These are phyloP conservation scores for Colletotrichum navitas DNA, from an alignment of 2,329 filamentous ascomycete genomes.

Conservation along the genomic window DNA sequence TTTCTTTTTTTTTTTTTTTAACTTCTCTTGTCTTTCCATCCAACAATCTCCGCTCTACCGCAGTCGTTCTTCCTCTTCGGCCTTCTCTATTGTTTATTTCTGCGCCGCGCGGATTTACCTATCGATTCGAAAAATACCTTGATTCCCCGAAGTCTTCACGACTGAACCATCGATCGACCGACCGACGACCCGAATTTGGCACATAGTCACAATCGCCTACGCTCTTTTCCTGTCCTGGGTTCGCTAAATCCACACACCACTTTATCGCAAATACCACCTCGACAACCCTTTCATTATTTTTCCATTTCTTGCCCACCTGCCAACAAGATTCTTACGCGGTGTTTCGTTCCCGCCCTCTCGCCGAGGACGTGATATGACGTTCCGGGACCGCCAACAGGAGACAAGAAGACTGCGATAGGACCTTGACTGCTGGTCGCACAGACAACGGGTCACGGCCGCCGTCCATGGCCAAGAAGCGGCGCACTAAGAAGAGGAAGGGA, in stretches of 20 bases:
- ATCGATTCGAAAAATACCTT: not conserved
- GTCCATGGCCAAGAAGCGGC: constrained; percentile 54
- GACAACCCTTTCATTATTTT: not conserved
- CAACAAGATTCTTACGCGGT: not conserved
- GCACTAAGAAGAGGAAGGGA: constrained; percentile 48
- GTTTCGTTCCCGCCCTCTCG: constrained; percentile 8
- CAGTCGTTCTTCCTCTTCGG: constrained; percentile 11
- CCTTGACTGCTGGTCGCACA: constrained; percentile 35
- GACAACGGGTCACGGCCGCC: constrained; percentile 41
- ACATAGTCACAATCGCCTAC: constrained; percentile 16
- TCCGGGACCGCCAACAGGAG: constrained; percentile 17
- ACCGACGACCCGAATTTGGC: constrained; percentile 27
- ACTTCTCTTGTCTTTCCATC: not conserved
- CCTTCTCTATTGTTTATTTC: constrained; percentile 8
- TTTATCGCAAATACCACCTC: constrained; percentile 8
- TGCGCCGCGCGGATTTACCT: not conserved
- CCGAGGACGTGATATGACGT: constrained; percentile 35
- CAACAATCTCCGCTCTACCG: constrained; percentile 27
- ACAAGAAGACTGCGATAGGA: constrained; percentile 34
- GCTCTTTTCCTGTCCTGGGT: constrained; percentile 9
- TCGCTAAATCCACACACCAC: constrained; percentile 27
- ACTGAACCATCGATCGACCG: constrained; percentile 14
- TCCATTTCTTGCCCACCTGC: not conserved
- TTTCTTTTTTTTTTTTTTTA: not conserved
- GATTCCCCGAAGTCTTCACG: not conserved